Conservation (phyloP, 2,329 filamentous ascomycete genomes). For the Colletotrichum tofieldiae region DNA sequence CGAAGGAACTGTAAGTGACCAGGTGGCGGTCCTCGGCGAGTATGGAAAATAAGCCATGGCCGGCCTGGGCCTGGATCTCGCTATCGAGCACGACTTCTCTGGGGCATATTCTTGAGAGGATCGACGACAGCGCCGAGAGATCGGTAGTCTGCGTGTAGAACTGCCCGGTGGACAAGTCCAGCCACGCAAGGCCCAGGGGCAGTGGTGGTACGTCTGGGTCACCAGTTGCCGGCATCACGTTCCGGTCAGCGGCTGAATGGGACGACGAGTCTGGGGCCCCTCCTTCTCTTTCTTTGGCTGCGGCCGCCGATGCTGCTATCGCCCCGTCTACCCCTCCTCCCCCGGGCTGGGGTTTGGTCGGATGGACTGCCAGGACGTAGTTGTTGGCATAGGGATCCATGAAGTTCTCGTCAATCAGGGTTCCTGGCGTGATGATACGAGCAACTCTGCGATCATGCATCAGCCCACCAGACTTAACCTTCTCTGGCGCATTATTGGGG, state of each 20-base stretch:
- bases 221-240: slow-evolving; percentile 30
- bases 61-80: slow-evolving; percentile 69
- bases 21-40: slow-evolving; percentile 83
- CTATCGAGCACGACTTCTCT: slow-evolving; percentile 87
- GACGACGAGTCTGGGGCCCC: slow-evolving; percentile 18
- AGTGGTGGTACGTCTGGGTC: slow-evolving; percentile 45
- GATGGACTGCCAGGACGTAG: slow-evolving; percentile 87
- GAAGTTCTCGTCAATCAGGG: slow-evolving; percentile 97
- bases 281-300: not conserved
- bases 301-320: not conserved
- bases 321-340: not conserved
- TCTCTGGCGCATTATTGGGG: slow-evolving; percentile 79
- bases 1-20: slow-evolving; percentile 78
- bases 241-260: slow-evolving; percentile 30
- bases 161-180: slow-evolving; percentile 94
- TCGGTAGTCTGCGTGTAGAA: slow-evolving; percentile 89
- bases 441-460: slow-evolving; percentile 89
- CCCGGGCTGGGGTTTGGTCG: slow-evolving; percentile 48
- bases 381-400: slow-evolving; percentile 96
- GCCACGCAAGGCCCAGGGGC: slow-evolving; percentile 87
- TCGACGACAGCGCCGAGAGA: slow-evolving; percentile 80
- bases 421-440: slow-evolving; percentile 93
- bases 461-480: slow-evolving; percentile 81
- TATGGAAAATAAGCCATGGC: slow-evolving; percentile 76
- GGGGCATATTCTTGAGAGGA: slow-evolving; percentile 86